Evolutionary conservation across 1,139 yeast species (phyloP).

Genomic region (Suhomyces atakaporum): DNA sequence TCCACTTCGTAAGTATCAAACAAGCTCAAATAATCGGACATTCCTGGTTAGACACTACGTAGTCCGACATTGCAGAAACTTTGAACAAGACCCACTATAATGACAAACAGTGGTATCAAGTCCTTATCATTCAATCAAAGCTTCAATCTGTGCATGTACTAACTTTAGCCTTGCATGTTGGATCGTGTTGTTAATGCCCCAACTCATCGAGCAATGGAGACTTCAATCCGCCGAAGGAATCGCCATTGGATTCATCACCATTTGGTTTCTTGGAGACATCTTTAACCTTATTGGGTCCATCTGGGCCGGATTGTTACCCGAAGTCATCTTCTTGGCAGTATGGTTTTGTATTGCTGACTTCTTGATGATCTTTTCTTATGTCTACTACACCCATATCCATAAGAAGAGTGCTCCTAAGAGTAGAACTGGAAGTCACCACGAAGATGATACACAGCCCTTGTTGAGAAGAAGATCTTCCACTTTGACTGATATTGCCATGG

Average conservation of each 20-base stretch:
- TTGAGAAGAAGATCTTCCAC: conserved; percentile 47
- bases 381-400: conserved; percentile 53
- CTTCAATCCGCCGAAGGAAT: conserved; percentile 78
- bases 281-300: conserved; percentile 67
- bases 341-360: conserved; percentile 77
- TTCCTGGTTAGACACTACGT: too few species aligned
- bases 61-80: too few species aligned
- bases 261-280: conserved; percentile 77
- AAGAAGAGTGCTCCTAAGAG: conserved; percentile 30
- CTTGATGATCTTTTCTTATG: conserved; percentile 60
- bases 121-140: not conserved
- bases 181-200: conserved; percentile 80
- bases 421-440: conserved; percentile 11
- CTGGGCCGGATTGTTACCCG: conserved; percentile 72
- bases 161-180: conserved; percentile 62
- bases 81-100: too few species aligned
- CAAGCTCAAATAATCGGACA: too few species aligned
- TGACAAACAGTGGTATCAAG: not conserved
- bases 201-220: conserved; percentile 80
- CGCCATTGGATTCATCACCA: conserved; percentile 64
- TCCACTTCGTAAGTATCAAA: conserved; percentile 58
- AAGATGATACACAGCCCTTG: conserved; percentile 19
- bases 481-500: conserved; percentile 47
- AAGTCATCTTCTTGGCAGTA: conserved; percentile 66
- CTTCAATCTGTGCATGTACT: conserved; percentile 12